Base-by-base conservation (phyloP, 116 monocot genomes). In the Dioscorea cayenensis region DNA sequence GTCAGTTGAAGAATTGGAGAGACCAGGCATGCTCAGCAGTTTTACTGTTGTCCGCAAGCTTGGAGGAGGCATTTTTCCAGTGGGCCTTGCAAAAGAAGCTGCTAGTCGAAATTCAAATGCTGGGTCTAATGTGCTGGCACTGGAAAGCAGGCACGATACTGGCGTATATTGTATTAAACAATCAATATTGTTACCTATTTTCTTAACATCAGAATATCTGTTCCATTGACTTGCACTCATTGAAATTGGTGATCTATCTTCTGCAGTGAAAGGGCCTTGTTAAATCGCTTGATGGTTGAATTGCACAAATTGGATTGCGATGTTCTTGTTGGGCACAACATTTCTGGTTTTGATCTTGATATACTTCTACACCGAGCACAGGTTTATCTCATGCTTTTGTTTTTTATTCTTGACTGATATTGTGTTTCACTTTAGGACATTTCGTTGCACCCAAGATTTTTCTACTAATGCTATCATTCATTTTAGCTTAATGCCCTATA, bases 281-380 rank as follows among this genome's bases (percentile, higher is more conserved):
- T 97, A 76, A 97, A 97, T 59, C 88, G 90, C 27, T 87, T 97
- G 78, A 93, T 97, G 94, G 86, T 89, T 70, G 90, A 97, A 75
- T 74, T 97, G 51, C 83, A 86, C 81, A 97, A 93, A 81, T 58
- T 97, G 77, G 97, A 97, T 66, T 80, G 82, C 72, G 97, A 97
- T 78, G 81, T 88, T 70, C 88, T 97, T 83, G 88, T 97, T 67
- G 97, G 97, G 19, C 97, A 97, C 69, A 97, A 97, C 66, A 97
- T 97, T 64, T 93, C 97, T 65, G 90, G 97, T 50, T 97, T 97
- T 83, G 97, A 97, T 74, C 84, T 97, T 77, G 97, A 97, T 77
- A 83, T 97, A 67, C 93, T 97, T 80, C 90, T 97, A 49, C 88
- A 97, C 49, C 84, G 97, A 80, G 80, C 88, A 74, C 97, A 97